Base-by-base conservation (phyloP, 352 stramenopile species). In the Plasmopara muralis region DNA sequence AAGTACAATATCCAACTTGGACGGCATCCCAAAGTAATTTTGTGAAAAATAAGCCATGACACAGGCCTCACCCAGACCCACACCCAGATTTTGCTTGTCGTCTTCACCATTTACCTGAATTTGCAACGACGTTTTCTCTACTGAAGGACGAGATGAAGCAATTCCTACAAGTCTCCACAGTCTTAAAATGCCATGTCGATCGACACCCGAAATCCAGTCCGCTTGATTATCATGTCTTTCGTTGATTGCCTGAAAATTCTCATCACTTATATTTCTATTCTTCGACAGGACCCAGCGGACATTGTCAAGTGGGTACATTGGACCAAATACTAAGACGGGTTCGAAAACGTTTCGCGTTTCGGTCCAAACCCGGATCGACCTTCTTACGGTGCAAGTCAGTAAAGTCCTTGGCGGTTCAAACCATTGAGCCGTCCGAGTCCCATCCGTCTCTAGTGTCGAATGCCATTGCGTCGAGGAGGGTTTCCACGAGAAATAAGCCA, bases 401-500 rank as follows among this genome's bases (percentile, higher is more conserved):
- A 93, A 49, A 15, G 88, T 81, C 2, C 79, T 74, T 44, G 66
- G 57, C 0, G 79, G 77, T 41, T 93, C 76, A 47, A 87, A 87
- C 82, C 82, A 90, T 43, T 83, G 66, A 38, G 82, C 72, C 37
- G 77, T 74, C 38, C 64, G 63, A 4, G 62, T 69, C 0, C 78
- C 82, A 45, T 92, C 77, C 46, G 72, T 70, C 54, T 83, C 73
- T 25, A 73, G 40, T 0, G 60, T 67, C 2, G 74, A 71, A 40
- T 74, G 73, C 45, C 74, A 76, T 38, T 81, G 78, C 14, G 66
- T 78, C 39, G 66, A 81, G 5, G 82, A 69, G 4, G 80, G 79
- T 65, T 89, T 93, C 82, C 82, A 93, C 29, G 79, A 84, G 47
- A 83, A 80, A 53, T 87, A 90, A 20, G 83, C 75, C 30, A 93